phyloP scores from a whole-genome alignment of 208 protist species.

The Wallacemonas rigidus region DNA sequence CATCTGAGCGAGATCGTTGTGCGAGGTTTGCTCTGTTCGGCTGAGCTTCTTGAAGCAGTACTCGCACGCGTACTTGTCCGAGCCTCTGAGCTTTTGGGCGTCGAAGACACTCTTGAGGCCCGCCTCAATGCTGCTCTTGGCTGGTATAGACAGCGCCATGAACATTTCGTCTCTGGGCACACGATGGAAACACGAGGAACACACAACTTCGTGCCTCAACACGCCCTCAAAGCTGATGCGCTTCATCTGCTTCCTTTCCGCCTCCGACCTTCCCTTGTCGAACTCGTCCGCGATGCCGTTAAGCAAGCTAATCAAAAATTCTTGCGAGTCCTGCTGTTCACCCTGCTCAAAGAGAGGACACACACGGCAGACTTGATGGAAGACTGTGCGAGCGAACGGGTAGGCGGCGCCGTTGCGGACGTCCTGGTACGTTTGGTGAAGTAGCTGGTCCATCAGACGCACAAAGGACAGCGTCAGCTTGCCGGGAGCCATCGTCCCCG shows the following conservation, averaged over 20 bases:
- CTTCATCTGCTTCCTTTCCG: constrained; percentile 45
- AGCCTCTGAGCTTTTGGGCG: constrained; percentile 42
- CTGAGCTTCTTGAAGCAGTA: constrained; percentile 72
- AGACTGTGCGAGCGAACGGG: constrained; percentile 40
- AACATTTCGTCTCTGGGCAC: constrained; percentile 78
- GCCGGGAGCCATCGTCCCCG: constrained; percentile 28
- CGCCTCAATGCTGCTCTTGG: constrained; percentile 57
- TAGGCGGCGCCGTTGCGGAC: constrained; percentile 51
- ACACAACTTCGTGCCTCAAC: constrained; percentile 64
- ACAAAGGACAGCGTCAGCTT: constrained; percentile 49
- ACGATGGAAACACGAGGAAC: constrained; percentile 44
- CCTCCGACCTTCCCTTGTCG: constrained; percentile 55
- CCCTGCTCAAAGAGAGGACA: constrained; percentile 67
- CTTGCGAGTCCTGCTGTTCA: constrained; percentile 90
- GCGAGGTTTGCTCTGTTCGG: constrained; percentile 48
- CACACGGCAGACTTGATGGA: constrained; percentile 50
- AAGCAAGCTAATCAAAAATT: constrained; percentile 82
- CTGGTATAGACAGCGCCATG: constrained; percentile 82
- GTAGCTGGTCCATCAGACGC: constrained; percentile 50
- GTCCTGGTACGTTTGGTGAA: constrained; percentile 52
- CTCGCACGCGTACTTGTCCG: constrained; percentile 86
- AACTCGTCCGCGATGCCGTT: constrained; percentile 88
- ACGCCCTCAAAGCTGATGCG: constrained; percentile 77
- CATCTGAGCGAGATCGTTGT: constrained; percentile 53
- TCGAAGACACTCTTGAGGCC: constrained; percentile 60